Conservation (phyloP, 805 yeast species). For the Candida schatavii region DNA sequence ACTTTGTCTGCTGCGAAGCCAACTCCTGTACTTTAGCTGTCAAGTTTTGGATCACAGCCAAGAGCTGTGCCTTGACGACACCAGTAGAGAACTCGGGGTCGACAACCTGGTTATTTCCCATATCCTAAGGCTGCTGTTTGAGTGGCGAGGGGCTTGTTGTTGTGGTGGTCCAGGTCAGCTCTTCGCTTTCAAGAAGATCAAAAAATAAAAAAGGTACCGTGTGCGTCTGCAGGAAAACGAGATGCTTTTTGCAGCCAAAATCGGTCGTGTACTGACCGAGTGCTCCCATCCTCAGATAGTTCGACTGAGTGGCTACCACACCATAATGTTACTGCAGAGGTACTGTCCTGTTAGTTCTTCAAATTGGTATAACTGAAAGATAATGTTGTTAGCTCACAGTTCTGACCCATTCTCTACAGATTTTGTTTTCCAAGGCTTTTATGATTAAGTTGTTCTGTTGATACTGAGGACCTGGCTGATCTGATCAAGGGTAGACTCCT, state of each 20-base stretch:
- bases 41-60: conserved; percentile 3
- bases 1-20: conserved; percentile 5
- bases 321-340: too few relatives aligned
- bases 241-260: background rate
- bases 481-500: too few relatives aligned
- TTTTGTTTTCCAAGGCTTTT: too few relatives aligned
- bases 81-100: conserved; percentile 5
- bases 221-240: background rate
- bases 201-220: background rate
- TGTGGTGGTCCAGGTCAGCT: background rate
- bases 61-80: conserved; percentile 3
- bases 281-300: too few relatives aligned
- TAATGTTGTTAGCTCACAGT: too few relatives aligned
- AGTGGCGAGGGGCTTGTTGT: background rate
- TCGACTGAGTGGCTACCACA: too few relatives aligned
- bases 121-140: background rate
- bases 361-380: too few relatives aligned
- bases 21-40: conserved; percentile 7
- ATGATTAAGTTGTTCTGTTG: too few relatives aligned
- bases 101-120: conserved; percentile 1
- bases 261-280: too few relatives aligned
- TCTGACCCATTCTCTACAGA: too few relatives aligned
- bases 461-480: too few relatives aligned
- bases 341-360: too few relatives aligned
- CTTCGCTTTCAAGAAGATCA: background rate